A percentile compares a stretch with the other conserved stretches of the same genome.
Conservation (phyloP, 2,329 filamentous ascomycete genomes). For the Metarhizium sp. region DNA sequence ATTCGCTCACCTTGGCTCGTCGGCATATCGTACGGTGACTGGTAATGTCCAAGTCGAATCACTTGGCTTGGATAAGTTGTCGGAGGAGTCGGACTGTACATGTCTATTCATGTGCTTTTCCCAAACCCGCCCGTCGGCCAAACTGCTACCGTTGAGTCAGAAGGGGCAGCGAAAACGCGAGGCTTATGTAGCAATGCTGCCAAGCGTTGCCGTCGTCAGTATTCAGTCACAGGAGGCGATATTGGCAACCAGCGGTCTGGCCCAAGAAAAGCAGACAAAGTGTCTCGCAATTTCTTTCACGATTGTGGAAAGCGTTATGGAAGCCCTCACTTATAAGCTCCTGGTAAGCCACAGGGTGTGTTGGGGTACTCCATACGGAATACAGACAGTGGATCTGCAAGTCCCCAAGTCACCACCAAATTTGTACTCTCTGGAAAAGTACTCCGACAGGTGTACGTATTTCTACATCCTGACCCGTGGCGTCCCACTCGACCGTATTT, state of each 20-base stretch:
- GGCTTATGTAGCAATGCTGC: neutral
- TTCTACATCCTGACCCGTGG: neutral
- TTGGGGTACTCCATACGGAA: neutral
- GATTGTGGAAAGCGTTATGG: neutral
- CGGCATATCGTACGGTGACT: neutral
- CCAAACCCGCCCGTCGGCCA: neutral
- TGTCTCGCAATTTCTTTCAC: neutral
- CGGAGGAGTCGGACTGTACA: neutral
- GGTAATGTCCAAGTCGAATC: neutral
- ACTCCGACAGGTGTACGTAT: neutral
- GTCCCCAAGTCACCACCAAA: neutral
- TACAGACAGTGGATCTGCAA: neutral
- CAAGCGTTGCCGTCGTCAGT: neutral
- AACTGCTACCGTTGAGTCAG: neutral
- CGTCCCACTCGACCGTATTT: conserved; percentile 1
- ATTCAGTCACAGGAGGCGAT: neutral
- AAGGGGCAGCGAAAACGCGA: neutral
- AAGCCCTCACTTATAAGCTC: neutral
- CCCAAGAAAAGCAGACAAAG: neutral
- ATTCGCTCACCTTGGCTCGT: conserved; percentile 1
- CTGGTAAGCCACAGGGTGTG: neutral
- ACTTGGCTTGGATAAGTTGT: neutral
- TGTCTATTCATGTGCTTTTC: neutral
- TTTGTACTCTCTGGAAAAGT: neutral
- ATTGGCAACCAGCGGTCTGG: neutral